These are phyloP conservation scores for Trichophyton verrucosum DNA, from an alignment of 2,329 filamentous ascomycete species.

Conservation along the genomic window DNA sequence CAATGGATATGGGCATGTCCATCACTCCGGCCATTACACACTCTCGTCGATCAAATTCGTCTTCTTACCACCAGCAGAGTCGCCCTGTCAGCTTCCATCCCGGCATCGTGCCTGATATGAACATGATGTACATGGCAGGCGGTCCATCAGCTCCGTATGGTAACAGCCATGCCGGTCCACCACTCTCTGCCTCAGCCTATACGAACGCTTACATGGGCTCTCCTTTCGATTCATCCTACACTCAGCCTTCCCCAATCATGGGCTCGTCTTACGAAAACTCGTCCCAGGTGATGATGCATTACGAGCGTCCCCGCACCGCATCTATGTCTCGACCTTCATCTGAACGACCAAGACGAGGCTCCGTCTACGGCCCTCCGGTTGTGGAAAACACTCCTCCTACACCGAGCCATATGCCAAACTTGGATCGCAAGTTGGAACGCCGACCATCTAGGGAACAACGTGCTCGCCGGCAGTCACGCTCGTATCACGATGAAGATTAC, in stretches of 20 bases:
- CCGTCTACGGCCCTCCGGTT: constrained; percentile 25
- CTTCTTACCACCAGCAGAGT: constrained; percentile 25
- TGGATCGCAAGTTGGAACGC: not conserved
- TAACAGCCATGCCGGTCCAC: constrained; percentile 23
- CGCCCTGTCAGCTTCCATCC: constrained; percentile 30
- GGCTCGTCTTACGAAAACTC: constrained; percentile 11
- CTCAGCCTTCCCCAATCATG: constrained; percentile 8
- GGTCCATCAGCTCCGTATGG: constrained; percentile 11
- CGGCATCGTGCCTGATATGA: constrained; percentile 22
- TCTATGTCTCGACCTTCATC: constrained; percentile 27
- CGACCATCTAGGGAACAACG: constrained; percentile 19
- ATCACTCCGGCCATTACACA: constrained; percentile 18
- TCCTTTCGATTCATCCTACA: constrained; percentile 19
- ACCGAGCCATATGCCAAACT: not conserved
- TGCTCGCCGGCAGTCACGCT: constrained; percentile 20
- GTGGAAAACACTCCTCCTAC: constrained; percentile 23
- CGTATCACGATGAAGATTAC: constrained; percentile 29
- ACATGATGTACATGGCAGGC: constrained; percentile 19
- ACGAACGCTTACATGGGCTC: constrained; percentile 23
- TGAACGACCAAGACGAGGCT: constrained; percentile 22
- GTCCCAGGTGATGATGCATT: constrained; percentile 4
- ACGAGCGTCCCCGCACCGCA: constrained; percentile 23
- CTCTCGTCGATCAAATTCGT: constrained; percentile 18
- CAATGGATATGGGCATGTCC: constrained; percentile 17
- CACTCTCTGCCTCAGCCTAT: constrained; percentile 28